A percentile compares a stretch with the other conserved stretches of the same genome.
Evolutionary conservation across 2,329 filamentous ascomycete genomes (phyloP).

Genomic region (Grosmannia penicillata): DNA sequence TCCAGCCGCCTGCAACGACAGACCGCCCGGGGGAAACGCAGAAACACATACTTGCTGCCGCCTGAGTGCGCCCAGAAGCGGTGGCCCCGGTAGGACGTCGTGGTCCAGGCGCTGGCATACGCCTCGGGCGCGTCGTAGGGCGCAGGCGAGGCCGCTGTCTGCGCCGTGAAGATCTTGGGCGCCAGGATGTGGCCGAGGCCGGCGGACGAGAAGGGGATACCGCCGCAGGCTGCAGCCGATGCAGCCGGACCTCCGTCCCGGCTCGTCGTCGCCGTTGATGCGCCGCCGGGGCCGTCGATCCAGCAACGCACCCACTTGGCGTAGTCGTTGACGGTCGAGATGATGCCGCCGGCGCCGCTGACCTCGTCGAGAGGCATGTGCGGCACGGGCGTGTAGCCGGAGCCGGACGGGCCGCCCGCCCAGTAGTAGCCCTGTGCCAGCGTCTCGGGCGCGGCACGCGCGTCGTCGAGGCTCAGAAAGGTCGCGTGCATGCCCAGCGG

Average conservation of each 20-base stretch:
- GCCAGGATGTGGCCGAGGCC: slow-evolving; percentile 19
- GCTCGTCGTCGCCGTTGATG: not conserved
- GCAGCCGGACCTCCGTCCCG: not conserved
- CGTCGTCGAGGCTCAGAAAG: slow-evolving; percentile 18
- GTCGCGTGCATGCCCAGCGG: slow-evolving; percentile 29
- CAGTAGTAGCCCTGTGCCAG: slow-evolving; percentile 29
- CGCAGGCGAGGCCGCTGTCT: slow-evolving; percentile 7
- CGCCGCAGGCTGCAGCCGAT: slow-evolving; percentile 6
- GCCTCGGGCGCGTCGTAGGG: slow-evolving; percentile 17
- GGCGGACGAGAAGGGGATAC: slow-evolving; percentile 18
- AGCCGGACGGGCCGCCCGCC: slow-evolving; percentile 14
- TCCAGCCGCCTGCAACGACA: too few species aligned
- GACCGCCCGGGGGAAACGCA: too few species aligned
- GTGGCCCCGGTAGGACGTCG: slow-evolving; percentile 25
- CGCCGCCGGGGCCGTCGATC: slow-evolving; percentile 17
- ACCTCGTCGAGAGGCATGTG: slow-evolving; percentile 15
- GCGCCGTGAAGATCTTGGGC: slow-evolving; percentile 16
- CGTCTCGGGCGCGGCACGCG: slow-evolving; percentile 12
- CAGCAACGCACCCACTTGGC: slow-evolving; percentile 34
- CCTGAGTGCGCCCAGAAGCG: slow-evolving; percentile 26
- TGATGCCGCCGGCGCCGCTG: slow-evolving; percentile 24
- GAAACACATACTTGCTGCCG: slow-evolving; percentile 21
- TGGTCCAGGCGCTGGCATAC: slow-evolving; percentile 26
- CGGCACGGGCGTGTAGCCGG: slow-evolving; percentile 13
- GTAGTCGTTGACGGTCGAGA: slow-evolving; percentile 35